Percentiles rank a stretch among this genome's conserved stretches.
Conservation (phyloP, 768 basidiomycete genomes). For the Termitomyces sp. region DNA sequence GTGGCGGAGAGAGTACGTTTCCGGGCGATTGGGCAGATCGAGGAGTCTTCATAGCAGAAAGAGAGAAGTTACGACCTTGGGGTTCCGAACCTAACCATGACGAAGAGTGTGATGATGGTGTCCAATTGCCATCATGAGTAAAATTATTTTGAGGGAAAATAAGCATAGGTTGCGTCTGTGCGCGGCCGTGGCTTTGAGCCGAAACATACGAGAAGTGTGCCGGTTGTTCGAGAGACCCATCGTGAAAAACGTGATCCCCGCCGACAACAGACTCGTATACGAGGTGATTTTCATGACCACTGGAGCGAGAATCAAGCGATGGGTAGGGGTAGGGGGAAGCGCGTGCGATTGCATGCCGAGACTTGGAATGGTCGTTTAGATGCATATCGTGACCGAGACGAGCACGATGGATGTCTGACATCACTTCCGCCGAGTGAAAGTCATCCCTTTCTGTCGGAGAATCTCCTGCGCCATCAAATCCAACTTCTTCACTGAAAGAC, state of each 20-base stretch:
- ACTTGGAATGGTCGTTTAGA: slow-evolving; percentile 22
- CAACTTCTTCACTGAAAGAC: slow-evolving; percentile 27
- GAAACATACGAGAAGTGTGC: slow-evolving; percentile 5
- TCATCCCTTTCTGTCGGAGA: slow-evolving; percentile 32
- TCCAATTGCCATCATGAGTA: slow-evolving; percentile 6
- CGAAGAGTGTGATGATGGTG: slow-evolving; percentile 2
- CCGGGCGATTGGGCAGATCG: slow-evolving; percentile 4
- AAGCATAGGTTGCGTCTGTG: slow-evolving; percentile 3
- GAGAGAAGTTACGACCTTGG: slow-evolving; percentile 1
- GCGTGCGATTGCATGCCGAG: slow-evolving; percentile 19
- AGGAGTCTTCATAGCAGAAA: slow-evolving; percentile 2
- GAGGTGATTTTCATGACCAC: slow-evolving; percentile 2
- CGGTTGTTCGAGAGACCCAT: background rate
- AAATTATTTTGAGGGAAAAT: slow-evolving; percentile 4
- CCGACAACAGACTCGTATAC: background rate
- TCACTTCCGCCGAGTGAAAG: slow-evolving; percentile 14
- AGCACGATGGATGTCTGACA: slow-evolving; percentile 19
- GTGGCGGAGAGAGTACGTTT: slow-evolving; percentile 14
- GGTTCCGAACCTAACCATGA: slow-evolving; percentile 11
- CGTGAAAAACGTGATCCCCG: slow-evolving; percentile 1
- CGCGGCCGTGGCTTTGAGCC: slow-evolving; percentile 4
- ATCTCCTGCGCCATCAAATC: slow-evolving; percentile 28
- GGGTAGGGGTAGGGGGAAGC: slow-evolving; percentile 14
- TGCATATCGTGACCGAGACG: slow-evolving; percentile 22
- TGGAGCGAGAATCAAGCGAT: background rate